Percentiles rank a stretch among this genome's conserved stretches.
Conservation (phyloP, 106 monocot species). For the Dendrobium officinale region DNA sequence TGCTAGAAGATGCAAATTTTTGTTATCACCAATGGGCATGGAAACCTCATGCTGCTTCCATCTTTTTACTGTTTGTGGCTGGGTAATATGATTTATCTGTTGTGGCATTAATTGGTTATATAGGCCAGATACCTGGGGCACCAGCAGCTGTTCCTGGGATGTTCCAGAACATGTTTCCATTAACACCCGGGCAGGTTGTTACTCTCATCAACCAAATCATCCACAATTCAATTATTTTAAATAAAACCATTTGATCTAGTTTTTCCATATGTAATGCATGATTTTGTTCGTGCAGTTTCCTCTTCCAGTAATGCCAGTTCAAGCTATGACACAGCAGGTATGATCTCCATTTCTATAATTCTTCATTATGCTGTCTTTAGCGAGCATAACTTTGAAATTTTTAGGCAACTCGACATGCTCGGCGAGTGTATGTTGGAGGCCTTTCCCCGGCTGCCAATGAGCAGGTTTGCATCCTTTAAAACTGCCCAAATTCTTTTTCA, state of each 20-base stretch:
- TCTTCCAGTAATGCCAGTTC: slow-evolving; percentile 21
- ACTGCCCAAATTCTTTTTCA: background rate
- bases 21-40: slow-evolving; percentile 17
- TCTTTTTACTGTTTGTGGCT: slow-evolving; percentile 18
- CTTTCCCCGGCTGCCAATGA: slow-evolving; percentile 95
- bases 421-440: slow-evolving; percentile 97
- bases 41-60: slow-evolving; percentile 23
- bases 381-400: slow-evolving; percentile 3
- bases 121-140: slow-evolving; percentile 72
- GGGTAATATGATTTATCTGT: slow-evolving; percentile 18
- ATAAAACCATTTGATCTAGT: background rate
- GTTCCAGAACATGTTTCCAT: slow-evolving; percentile 61
- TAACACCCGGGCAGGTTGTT: slow-evolving; percentile 63
- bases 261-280: background rate
- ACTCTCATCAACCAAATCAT: background rate
- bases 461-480: slow-evolving; percentile 39
- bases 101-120: slow-evolving; percentile 30
- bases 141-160: slow-evolving; percentile 70
- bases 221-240: background rate
- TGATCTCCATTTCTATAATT: slow-evolving; percentile 11
- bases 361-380: background rate
- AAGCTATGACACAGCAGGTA: slow-evolving; percentile 34
- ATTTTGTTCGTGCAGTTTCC: slow-evolving; percentile 16
- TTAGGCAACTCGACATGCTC: slow-evolving; percentile 95
- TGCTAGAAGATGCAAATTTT: slow-evolving; percentile 7